These are phyloP conservation scores for Talaromyces sp. DNA, from an alignment of 2,329 filamentous ascomycete genomes.

Conservation along the genomic window DNA sequence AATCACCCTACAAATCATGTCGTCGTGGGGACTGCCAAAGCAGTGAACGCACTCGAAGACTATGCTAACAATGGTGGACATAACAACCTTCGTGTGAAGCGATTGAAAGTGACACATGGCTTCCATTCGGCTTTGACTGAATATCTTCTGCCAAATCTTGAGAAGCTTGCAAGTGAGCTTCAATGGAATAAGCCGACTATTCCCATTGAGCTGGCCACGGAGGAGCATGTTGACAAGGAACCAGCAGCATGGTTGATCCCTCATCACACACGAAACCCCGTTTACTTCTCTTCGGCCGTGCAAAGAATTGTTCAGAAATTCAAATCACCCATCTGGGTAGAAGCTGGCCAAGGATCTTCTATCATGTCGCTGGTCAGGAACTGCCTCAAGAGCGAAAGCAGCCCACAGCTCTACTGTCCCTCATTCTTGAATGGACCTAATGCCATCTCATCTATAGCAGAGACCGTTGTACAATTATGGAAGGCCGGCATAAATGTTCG, in stretches of 20 bases:
- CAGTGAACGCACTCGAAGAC: conserved; percentile 13
- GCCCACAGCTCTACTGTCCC: conserved; percentile 5
- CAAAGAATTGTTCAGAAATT: conserved; percentile 33
- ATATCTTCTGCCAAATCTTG: conserved; percentile 27
- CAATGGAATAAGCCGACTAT: conserved; percentile 7
- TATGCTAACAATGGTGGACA: not conserved
- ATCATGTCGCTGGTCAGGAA: conserved; percentile 21
- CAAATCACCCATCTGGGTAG: conserved; percentile 35
- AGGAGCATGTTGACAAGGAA: conserved; percentile 10
- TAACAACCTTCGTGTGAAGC: conserved; percentile 30
- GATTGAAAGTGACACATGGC: conserved; percentile 46
- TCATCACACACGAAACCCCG: conserved; percentile 43
- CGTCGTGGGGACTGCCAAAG: conserved; percentile 34
- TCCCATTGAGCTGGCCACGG: conserved; percentile 21
- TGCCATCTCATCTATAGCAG: conserved; percentile 13
- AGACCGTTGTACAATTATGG: conserved; percentile 26
- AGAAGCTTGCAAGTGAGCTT: conserved; percentile 17
- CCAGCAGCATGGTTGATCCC: conserved; percentile 3
- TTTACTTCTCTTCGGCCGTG: conserved; percentile 46
- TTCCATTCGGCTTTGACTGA: conserved; percentile 48
- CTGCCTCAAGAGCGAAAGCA: not conserved
- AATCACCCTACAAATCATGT: conserved; percentile 46
- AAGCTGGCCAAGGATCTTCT: conserved; percentile 42
- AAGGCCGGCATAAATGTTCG: conserved; percentile 23
- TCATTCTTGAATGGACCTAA: conserved; percentile 9